phyloP scores from a whole-genome alignment of 2,329 filamentous ascomycete genomes.

The Claviceps sp. region DNA sequence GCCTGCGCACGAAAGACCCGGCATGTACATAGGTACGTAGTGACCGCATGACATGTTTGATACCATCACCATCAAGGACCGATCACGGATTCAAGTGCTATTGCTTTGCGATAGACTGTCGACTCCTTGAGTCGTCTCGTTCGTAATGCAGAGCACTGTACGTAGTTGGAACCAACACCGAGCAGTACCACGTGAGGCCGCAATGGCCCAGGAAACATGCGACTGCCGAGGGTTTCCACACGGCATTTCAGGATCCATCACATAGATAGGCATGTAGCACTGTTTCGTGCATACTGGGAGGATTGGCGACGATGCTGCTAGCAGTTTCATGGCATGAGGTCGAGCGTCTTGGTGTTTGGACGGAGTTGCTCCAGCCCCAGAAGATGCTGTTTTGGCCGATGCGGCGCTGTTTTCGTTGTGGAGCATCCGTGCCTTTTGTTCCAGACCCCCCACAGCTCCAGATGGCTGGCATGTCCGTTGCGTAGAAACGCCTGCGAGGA shows the following conservation, averaged over 20 bases:
- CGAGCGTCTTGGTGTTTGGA: not conserved
- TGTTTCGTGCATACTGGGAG: not conserved
- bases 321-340: not conserved
- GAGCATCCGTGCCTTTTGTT: not conserved
- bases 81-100: not conserved
- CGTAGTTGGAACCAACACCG: no score
- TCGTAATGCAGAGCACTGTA: not conserved
- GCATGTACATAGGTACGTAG: no score
- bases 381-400: slow-evolving; percentile 3
- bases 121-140: not conserved
- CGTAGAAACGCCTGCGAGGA: no score
- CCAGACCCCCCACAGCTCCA: no score
- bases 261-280: no score
- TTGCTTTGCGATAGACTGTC: not conserved
- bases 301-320: not conserved
- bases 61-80: not conserved
- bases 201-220: not conserved
- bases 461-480: no score
- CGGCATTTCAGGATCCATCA: not conserved
- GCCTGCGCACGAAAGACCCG: no score
- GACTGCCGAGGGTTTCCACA: not conserved
- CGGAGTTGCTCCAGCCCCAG: not conserved
- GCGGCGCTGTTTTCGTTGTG: not conserved
- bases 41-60: not conserved
- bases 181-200: not conserved